These are phyloP conservation scores for Lepidium aucheri DNA, from an alignment of 345 rosid species.

Conservation along the genomic window DNA sequence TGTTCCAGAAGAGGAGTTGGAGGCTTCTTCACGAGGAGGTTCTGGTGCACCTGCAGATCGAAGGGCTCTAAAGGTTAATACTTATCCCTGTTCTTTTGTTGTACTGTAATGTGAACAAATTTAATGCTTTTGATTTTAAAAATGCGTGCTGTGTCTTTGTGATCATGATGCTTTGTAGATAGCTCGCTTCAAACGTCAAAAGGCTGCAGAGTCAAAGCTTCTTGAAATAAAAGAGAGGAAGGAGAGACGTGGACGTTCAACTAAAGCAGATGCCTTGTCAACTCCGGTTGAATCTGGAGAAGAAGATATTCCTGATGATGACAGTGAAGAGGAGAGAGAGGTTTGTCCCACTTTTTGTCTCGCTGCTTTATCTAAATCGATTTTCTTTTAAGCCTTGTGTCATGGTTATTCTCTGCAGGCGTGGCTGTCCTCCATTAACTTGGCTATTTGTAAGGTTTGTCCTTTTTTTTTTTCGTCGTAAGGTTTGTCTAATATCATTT, in stretches of 20 bases:
- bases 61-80: conserved; percentile 74
- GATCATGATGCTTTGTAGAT: conserved; percentile 36
- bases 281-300: conserved; percentile 80
- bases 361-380: neutral
- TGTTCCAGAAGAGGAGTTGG: conserved; percentile 63
- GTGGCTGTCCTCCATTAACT: conserved; percentile 69
- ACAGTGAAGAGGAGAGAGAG: conserved; percentile 96
- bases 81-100: neutral
- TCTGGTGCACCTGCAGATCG: conserved; percentile 52
- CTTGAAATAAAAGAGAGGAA: conserved; percentile 79
- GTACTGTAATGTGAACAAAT: neutral
- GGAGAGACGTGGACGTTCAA: conserved; percentile 76
- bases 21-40: conserved; percentile 38
- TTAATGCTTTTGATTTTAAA: neutral
- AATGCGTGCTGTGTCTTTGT: neutral
- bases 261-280: conserved; percentile 64
- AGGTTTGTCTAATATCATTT: conserved; percentile 43
- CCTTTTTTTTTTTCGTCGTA: too few species aligned
- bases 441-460: conserved; percentile 82
- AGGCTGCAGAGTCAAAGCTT: conserved; percentile 77
- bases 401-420: conserved; percentile 46
- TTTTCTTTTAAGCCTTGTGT: neutral
- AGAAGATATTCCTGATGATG: conserved; percentile 81
- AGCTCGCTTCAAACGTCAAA: conserved; percentile 79
- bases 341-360: conserved; percentile 24